Evolutionary conservation across 73 alveolate species (phyloP).

Genomic region (Tetrahymena elliotti): DNA sequence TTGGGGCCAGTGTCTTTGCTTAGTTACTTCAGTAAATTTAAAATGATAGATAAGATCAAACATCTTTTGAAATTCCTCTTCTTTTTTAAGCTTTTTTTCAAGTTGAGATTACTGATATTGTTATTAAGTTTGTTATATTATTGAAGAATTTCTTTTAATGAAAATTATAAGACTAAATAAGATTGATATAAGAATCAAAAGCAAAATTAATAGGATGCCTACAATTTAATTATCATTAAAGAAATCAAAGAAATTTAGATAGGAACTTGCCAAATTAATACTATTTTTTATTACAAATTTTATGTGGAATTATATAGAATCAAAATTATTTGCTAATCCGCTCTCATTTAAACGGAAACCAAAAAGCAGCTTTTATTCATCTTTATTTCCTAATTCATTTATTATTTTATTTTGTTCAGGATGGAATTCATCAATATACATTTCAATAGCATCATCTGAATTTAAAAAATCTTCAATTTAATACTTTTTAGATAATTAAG

Average conservation of each 20-base stretch:
- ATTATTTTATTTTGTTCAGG: neutral
- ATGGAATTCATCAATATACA: neutral
- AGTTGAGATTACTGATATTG: neutral
- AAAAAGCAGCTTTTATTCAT: neutral
- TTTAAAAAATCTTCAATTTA: neutral
- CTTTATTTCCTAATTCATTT: neutral
- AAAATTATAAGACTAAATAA: neutral
- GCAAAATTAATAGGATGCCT: neutral
- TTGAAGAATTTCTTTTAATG: neutral
- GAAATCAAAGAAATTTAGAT: neutral
- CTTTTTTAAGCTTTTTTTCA: neutral
- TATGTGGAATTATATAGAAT: neutral
- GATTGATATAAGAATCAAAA: neutral
- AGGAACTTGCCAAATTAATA: neutral
- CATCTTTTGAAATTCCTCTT: neutral
- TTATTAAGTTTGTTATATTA: neutral
- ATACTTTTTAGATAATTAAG: neutral
- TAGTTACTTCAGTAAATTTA: neutral
- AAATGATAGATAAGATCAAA: neutral
- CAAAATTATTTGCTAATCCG: neutral
- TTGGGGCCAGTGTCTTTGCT: neutral
- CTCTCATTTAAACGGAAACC: neutral
- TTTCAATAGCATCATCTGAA: neutral
- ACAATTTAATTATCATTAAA: neutral
- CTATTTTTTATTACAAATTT: neutral